These are phyloP conservation scores for Hanseniaspora guilliermondii DNA, from an alignment of 805 yeast species.

Conservation along the genomic window DNA sequence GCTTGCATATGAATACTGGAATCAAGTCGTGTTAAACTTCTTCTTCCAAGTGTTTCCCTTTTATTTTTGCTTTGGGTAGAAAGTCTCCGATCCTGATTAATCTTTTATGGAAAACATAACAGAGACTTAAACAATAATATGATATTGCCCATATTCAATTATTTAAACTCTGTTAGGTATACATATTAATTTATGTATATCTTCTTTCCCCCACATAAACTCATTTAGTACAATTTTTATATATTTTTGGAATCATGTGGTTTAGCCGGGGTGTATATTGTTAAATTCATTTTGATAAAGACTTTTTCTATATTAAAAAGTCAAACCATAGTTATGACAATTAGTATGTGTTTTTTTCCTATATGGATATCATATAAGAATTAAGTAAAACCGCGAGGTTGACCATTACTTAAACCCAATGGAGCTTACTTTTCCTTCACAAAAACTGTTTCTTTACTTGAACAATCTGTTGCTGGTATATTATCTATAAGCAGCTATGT, in stretches of 20 bases:
- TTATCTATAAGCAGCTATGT: constrained; percentile 23
- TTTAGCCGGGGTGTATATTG: constrained; percentile 12
- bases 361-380: background rate
- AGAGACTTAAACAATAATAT: constrained; percentile 30
- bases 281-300: constrained; percentile 12
- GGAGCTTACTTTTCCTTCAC: constrained; percentile 71
- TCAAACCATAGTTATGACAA: constrained; percentile 70
- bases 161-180: constrained; percentile 12
- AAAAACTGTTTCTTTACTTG: constrained; percentile 27
- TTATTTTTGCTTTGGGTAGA: constrained; percentile 64
- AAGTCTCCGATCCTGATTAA: constrained; percentile 64
- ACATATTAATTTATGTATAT: background rate
- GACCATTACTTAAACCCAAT: constrained; percentile 45
- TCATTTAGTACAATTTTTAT: constrained; percentile 7
- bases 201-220: constrained; percentile 13
- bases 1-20: constrained; percentile 35
- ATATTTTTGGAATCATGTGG: background rate
- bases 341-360: constrained; percentile 28
- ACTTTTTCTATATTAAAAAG: constrained; percentile 4
- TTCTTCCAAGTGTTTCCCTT: constrained; percentile 23
- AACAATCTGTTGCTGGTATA: constrained; percentile 10
- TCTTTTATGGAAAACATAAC: constrained; percentile 48
- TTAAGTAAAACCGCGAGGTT: constrained; percentile 18
- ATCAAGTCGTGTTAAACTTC: background rate
- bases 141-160: constrained; percentile 14